Evolutionary conservation across 495 filamentous ascomycete species (phyloP).

Genomic region (Neurospora cerealis): DNA sequence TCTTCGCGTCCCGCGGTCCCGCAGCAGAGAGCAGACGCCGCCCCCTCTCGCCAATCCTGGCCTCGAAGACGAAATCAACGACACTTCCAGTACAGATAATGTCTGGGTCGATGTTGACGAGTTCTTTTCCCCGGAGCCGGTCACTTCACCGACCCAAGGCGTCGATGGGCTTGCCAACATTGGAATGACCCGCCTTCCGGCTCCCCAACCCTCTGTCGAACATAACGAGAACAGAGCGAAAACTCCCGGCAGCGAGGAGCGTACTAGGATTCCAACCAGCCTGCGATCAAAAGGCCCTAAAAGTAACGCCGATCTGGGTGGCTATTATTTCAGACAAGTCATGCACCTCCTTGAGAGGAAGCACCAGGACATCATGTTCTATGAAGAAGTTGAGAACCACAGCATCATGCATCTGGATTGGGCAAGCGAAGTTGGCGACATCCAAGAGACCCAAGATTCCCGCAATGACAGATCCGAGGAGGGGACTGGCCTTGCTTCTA

Average conservation of each 20-base stretch:
- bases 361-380: slow-evolving; percentile 8
- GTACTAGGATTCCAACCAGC: background rate
- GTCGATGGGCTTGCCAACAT: background rate
- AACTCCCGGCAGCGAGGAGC: background rate
- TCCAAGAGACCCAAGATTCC: background rate
- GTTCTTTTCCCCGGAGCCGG: background rate
- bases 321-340: slow-evolving; percentile 3
- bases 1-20: background rate
- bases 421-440: background rate
- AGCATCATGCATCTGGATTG: slow-evolving; percentile 14
- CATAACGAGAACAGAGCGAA: background rate
- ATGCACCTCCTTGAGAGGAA: slow-evolving; percentile 6
- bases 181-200: background rate
- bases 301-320: slow-evolving; percentile 4
- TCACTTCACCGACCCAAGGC: background rate
- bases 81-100: background rate
- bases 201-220: background rate
- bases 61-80: background rate
- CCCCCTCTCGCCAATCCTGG: background rate
- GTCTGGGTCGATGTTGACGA: background rate
- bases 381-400: slow-evolving; percentile 7
- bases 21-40: background rate
- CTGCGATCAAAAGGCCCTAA: background rate
- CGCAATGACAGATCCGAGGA: background rate
- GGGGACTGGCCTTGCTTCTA: background rate